Conservation (phyloP, 805 yeast species). For the Lipomyces spencermartinsiae region DNA sequence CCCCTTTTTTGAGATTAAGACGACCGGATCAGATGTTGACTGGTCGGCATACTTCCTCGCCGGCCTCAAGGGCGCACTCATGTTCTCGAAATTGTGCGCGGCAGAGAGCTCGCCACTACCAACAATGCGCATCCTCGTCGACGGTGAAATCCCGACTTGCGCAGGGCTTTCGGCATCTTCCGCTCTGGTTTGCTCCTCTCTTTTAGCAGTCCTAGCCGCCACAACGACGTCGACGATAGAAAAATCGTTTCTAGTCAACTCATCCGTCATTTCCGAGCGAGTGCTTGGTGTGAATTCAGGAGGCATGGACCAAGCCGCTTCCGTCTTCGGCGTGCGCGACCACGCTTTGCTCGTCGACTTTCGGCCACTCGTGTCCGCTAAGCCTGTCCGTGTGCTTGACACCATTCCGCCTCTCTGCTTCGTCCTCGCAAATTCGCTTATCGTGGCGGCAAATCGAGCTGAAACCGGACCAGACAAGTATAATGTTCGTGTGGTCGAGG, state of each 20-base stretch:
- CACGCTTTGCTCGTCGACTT: slow-evolving; percentile 68
- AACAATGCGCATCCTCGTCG: slow-evolving; percentile 55
- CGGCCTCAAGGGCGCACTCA: slow-evolving; percentile 66
- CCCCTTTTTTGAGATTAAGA: slow-evolving; percentile 29
- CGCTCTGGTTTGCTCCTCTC: slow-evolving; percentile 70
- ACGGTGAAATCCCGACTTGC: slow-evolving; percentile 74
- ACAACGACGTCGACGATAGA: slow-evolving; percentile 26
- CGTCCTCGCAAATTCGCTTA: slow-evolving; percentile 68
- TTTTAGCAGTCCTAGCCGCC: slow-evolving; percentile 63
- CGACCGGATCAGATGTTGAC: slow-evolving; percentile 48
- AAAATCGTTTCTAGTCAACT: slow-evolving; percentile 52
- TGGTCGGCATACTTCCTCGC: slow-evolving; percentile 78
- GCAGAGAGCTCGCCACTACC: slow-evolving; percentile 38
- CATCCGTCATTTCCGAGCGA: slow-evolving; percentile 72
- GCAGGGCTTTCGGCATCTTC: slow-evolving; percentile 76
- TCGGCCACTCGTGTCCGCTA: slow-evolving; percentile 62
- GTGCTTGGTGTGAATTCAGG: slow-evolving; percentile 77
- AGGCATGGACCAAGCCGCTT: slow-evolving; percentile 82
- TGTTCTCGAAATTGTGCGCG: slow-evolving; percentile 49
- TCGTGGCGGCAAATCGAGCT: slow-evolving; percentile 65
- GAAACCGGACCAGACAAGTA: slow-evolving; percentile 74
- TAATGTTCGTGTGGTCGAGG: slow-evolving; percentile 77
- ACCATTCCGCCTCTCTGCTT: slow-evolving; percentile 55
- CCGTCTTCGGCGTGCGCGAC: slow-evolving; percentile 64
- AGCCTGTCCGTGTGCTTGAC: slow-evolving; percentile 47